Evolutionary conservation across 306 rosid genomes (phyloP), one percentile per base, ranked within the genome.

Genomic region (Fagus crenata): DNA sequence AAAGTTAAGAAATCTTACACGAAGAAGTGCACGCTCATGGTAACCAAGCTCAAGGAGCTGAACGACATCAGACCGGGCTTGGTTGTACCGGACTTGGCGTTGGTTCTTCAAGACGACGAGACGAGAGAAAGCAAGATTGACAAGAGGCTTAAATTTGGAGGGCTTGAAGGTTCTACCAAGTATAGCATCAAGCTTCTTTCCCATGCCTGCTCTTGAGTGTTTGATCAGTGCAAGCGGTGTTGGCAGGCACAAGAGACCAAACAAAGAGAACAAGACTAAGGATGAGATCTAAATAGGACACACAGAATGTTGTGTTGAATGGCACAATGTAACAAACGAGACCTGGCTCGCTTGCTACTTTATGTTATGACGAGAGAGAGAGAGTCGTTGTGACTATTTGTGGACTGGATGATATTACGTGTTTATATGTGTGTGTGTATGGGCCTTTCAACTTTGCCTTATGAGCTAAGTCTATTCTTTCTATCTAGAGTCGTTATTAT

Each of bases 1-100:
- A 14, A 39, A 7, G 11, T 42, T 1, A 39, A 42, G 13, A 14
- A 39, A 41, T 59, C 86, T 81, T 86, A 91, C 98, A 4, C 98
- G 86, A 83, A 92, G 86, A 54, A 92, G 84, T 56, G 97, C 97
- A 28, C 97, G 87, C 9, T 94, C 90, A 49, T 90, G 98, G 65
- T 81, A 86, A 54, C 89, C 93, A 1, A 79, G 90, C 71, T 88
- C 89, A 18, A 94, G 93, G 71, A 94, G 93, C 86, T 92, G 86
- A 64, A 90, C 72, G 7, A 86, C 94, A 56, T 92, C 98, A 33
- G 94, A 86, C 60, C 90, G 89, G 22, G 93, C 84, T 2, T 84
- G 92, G 37, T 82, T 77, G 72, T 78, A 80, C 72, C 85, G 89
- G 14, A 77, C 83, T 49, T 88, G 85, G 49, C 96, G 90, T 73